Base-by-base conservation (phyloP, 768 basidiomycete genomes). In the Flagelloscypha sp. region DNA sequence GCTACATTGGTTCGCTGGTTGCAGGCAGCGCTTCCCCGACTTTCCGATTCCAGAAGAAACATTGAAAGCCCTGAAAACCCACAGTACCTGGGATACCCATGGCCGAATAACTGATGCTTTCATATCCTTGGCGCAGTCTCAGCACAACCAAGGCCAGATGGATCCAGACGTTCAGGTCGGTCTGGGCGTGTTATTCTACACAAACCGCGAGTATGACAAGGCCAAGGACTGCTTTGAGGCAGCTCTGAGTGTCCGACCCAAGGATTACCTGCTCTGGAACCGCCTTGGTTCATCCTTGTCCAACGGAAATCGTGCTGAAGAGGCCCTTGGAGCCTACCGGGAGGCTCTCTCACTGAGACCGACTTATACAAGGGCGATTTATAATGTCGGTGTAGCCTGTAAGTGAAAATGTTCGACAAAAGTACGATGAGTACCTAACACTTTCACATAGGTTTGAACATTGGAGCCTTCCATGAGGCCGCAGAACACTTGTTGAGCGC, bases 301-400 rank as follows among this genome's bases (percentile, higher is more conserved):
- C 5, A 99, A 99, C 53, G 90, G 88, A 1, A 87, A 76, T 45
- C 84, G 86, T 43, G 90, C 95, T 0, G 95, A 98, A 56, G 89
- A 93, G 55, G 93, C 94, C 3, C 61, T 90, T 7, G 84, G 83
- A 11, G 85, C 83, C 10, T 95, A 99, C 55, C 72, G 85, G 40
- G 79, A 92, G 54, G 95, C 95, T 0, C 68, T 99, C 17, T 80
- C 78, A 49, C 62, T 97, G 30, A 76, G 90, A 24, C 95, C 95
- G 18, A 93, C 90, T 0, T 99, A 95, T 55, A 98, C 95, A 1
- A 79, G 95, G 8, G 95, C 93, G 7, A 87, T 97, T 16, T 97
- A 94, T 54, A 99, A 99, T 49, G 87, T 99, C 23, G 95, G 93
- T 28, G 95, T 99, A 18, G 92, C 93, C 15, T 99, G 92, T 92